Evolutionary conservation across 176 grass and related monocot species (phyloP).

Genomic region (Musa beccarii): DNA sequence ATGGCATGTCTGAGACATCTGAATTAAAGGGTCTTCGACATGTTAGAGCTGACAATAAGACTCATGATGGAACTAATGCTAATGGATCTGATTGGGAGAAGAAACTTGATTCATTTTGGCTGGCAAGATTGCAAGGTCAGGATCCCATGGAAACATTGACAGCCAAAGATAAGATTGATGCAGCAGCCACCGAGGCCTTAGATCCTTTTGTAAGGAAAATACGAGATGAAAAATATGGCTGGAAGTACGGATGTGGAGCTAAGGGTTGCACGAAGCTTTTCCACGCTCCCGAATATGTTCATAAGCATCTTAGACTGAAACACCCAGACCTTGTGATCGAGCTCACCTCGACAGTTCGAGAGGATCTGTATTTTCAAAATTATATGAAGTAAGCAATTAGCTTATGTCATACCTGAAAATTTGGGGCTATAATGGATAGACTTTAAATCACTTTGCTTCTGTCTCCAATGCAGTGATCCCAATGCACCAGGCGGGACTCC

Average conservation of each 20-base stretch:
- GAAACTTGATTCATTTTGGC: conserved; percentile 79
- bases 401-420: background rate
- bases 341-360: conserved; percentile 76
- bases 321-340: conserved; percentile 87
- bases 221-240: conserved; percentile 97
- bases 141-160: conserved; percentile 73
- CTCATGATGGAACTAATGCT: conserved; percentile 40
- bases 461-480: conserved; percentile 58
- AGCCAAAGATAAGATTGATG: conserved; percentile 92
- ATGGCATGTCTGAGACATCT: conserved; percentile 64
- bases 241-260: conserved; percentile 98
- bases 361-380: conserved; percentile 93
- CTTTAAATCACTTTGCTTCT: background rate
- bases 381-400: conserved; percentile 76
- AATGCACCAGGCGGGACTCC: conserved; percentile 95
- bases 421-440: background rate
- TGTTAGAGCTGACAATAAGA: conserved; percentile 67
- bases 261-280: conserved; percentile 98
- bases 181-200: conserved; percentile 65
- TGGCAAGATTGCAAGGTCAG: conserved; percentile 65
- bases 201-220: conserved; percentile 91
- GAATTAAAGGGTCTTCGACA: conserved; percentile 74
- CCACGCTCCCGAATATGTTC: conserved; percentile 92
- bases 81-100: conserved; percentile 80
- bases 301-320: conserved; percentile 97